These are phyloP conservation scores for Carex littledalei DNA, from an alignment of 176 grass and related monocot genomes.

Conservation along the genomic window DNA sequence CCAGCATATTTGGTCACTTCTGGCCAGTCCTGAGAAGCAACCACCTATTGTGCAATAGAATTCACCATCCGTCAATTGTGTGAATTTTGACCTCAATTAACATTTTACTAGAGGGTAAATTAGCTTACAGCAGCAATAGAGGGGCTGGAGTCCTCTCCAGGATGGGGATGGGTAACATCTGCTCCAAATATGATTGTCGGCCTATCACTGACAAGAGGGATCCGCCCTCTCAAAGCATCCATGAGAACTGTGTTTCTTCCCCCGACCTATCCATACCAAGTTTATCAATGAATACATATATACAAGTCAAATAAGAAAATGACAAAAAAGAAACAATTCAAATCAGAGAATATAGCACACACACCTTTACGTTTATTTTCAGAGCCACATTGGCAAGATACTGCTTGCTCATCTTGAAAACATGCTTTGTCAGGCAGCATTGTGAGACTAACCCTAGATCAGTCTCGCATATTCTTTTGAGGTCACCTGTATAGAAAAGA, in stretches of 20 bases:
- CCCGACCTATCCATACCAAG: constrained; percentile 48
- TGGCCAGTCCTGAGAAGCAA: constrained; percentile 95
- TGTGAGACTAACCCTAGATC: constrained; percentile 96
- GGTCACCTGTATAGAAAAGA: constrained; percentile 52
- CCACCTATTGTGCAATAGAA: constrained; percentile 47
- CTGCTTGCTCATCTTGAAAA: constrained; percentile 93
- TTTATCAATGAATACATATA: background rate
- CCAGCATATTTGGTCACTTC: constrained; percentile 92
- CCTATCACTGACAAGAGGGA: constrained; percentile 73
- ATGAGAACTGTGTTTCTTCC: constrained; percentile 88
- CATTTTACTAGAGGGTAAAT: background rate
- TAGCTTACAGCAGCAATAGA: constrained; percentile 91
- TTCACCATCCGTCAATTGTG: background rate
- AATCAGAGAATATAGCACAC: constrained; percentile 1
- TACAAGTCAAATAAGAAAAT: background rate
- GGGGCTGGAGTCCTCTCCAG: constrained; percentile 90
- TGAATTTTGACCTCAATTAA: background rate
- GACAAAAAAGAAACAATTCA: background rate
- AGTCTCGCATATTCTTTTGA: constrained; percentile 94
- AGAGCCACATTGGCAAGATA: constrained; percentile 94
- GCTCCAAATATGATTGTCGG: constrained; percentile 96
- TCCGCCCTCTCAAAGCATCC: constrained; percentile 69
- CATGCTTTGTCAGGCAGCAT: constrained; percentile 93
- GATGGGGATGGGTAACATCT: constrained; percentile 93
- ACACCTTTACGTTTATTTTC: constrained; percentile 95